Percentiles rank a stretch among this genome's conserved stretches.
Evolutionary conservation across 2,329 filamentous ascomycete species (phyloP).

Genomic region (Raffaelea albimanens): DNA sequence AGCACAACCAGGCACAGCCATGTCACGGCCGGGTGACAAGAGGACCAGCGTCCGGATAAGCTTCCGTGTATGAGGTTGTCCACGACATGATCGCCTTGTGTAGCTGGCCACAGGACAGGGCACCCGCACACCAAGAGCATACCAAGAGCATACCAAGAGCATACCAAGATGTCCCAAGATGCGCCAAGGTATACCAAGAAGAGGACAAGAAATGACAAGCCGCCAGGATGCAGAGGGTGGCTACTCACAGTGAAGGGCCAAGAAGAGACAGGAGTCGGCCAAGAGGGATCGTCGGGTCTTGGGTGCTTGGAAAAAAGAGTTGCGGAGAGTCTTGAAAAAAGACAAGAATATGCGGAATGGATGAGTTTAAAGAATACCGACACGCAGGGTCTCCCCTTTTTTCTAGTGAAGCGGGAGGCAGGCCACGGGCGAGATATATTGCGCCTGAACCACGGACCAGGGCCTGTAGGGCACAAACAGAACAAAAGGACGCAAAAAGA

Average conservation of each 20-base stretch:
- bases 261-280: not conserved
- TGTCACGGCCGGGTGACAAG: too few relatives aligned
- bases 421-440: not conserved
- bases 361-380: not conserved
- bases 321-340: conserved; percentile 1
- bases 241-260: not conserved
- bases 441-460: not conserved
- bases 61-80: not conserved
- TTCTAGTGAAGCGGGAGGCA: not conserved
- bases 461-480: not conserved
- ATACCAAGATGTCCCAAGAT: not conserved
- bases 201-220: not conserved
- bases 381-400: not conserved
- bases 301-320: not conserved
- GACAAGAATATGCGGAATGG: not conserved
- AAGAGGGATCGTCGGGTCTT: not conserved
- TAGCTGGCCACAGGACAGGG: too few relatives aligned
- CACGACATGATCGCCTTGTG: too few relatives aligned
- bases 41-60: not conserved
- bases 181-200: too few relatives aligned
- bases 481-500: not conserved
- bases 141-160: not conserved
- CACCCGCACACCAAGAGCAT: not conserved
- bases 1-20: too few relatives aligned
- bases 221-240: too few relatives aligned